Evolutionary conservation across 768 basidiomycete genomes (phyloP).

Genomic region (Russula abietina): DNA sequence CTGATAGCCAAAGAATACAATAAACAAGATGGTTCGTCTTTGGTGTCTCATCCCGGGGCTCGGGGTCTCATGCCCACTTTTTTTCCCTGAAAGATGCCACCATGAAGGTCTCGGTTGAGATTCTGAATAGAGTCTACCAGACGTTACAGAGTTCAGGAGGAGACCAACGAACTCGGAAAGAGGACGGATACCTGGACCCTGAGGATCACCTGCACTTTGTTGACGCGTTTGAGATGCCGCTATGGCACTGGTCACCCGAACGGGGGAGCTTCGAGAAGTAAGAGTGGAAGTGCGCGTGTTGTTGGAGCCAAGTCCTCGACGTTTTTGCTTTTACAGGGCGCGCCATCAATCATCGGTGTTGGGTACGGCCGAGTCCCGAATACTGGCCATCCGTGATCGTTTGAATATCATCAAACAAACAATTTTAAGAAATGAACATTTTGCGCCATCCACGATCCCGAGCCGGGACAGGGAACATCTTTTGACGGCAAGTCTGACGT

Average conservation of each 20-base stretch:
- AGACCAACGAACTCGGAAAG: slow-evolving; percentile 38
- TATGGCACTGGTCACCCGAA: slow-evolving; percentile 86
- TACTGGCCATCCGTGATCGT: slow-evolving; percentile 74
- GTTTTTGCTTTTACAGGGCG: slow-evolving; percentile 37
- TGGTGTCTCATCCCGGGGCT: not conserved
- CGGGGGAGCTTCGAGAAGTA: slow-evolving; percentile 86
- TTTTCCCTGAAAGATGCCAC: slow-evolving; percentile 48
- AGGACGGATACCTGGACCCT: slow-evolving; percentile 66
- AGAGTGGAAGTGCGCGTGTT: slow-evolving; percentile 19
- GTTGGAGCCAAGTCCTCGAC: not conserved
- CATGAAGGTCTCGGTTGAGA: slow-evolving; percentile 72
- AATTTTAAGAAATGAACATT: slow-evolving; percentile 92
- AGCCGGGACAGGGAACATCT: slow-evolving; percentile 82
- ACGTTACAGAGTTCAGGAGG: slow-evolving; percentile 64
- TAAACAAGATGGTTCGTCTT: slow-evolving; percentile 69
- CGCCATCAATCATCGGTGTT: slow-evolving; percentile 58
- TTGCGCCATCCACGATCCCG: slow-evolving; percentile 90
- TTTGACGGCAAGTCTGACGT: slow-evolving; percentile 59
- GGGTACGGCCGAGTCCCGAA: slow-evolving; percentile 77
- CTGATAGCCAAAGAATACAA: slow-evolving; percentile 82
- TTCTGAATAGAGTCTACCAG: slow-evolving; percentile 69
- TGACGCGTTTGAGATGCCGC: slow-evolving; percentile 93
- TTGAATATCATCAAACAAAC: slow-evolving; percentile 90
- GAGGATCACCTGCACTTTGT: slow-evolving; percentile 78
- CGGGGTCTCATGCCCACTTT: not conserved